Evolutionary conservation across 164 flowering plant species (phyloP).

Genomic region (Magnolia officinalis): DNA sequence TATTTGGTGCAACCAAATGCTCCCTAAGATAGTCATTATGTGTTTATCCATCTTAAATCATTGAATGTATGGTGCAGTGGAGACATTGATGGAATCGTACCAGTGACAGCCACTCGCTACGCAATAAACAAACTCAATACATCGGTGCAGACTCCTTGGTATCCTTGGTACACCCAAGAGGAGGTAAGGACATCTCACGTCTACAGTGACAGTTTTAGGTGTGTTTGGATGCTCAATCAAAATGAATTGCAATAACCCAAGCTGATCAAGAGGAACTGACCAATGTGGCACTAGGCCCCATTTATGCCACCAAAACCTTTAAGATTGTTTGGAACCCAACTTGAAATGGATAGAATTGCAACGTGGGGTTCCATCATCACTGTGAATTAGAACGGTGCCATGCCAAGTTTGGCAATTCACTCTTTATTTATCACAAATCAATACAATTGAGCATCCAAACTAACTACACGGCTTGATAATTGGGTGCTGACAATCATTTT

Average conservation of each 20-base stretch:
- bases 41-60: not conserved
- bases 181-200: slow-evolving; percentile 24
- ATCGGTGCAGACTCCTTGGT: slow-evolving; percentile 29
- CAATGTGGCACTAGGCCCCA: not conserved
- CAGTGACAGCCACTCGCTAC: slow-evolving; percentile 33
- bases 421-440: no score
- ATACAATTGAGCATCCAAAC: not conserved
- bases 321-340: no score
- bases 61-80: slow-evolving; percentile 27
- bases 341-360: no score
- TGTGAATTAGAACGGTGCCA: not conserved
- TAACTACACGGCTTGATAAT: not conserved
- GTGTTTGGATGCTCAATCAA: no score
- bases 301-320: not conserved
- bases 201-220: no score
- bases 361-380: no score
- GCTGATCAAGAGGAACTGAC: no score
- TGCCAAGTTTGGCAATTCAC: not conserved
- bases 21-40: no score
- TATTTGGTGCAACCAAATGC: no score
- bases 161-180: slow-evolving; percentile 31
- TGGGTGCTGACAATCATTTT: not conserved
- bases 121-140: slow-evolving; percentile 24
- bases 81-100: slow-evolving; percentile 32
- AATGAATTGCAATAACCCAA: no score